Evolutionary conservation across 805 yeast genomes (phyloP).

Genomic region (Suhomyces prunicola): DNA sequence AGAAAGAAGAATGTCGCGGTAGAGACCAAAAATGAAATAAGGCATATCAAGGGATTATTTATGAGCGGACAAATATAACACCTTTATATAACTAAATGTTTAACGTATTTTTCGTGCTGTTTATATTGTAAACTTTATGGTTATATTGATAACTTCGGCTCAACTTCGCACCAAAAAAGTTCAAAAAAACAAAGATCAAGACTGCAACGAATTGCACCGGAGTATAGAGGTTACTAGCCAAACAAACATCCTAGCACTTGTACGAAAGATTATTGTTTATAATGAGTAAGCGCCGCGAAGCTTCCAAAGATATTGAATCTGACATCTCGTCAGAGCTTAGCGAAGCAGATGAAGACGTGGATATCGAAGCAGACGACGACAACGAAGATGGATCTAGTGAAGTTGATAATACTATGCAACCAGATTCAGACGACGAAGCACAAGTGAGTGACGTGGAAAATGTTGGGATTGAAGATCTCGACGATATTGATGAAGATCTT

Average conservation of each 20-base stretch:
- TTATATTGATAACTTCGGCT: background rate
- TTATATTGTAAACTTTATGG: background rate
- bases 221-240: background rate
- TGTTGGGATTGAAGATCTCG: slow-evolving; percentile 32
- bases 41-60: slow-evolving; percentile 41
- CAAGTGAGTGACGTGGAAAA: slow-evolving; percentile 30
- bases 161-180: background rate
- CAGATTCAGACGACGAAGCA: slow-evolving; percentile 11
- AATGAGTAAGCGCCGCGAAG: slow-evolving; percentile 1
- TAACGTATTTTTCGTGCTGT: background rate
- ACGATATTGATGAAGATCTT: slow-evolving; percentile 36
- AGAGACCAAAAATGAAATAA: slow-evolving; percentile 36
- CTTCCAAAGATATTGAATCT: background rate
- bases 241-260: too few species aligned
- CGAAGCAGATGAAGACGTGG: slow-evolving; percentile 17
- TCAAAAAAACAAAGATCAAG: background rate
- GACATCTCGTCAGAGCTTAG: slow-evolving; percentile 11
- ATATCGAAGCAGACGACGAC: slow-evolving; percentile 14
- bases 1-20: slow-evolving; percentile 28
- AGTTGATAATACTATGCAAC: slow-evolving; percentile 11
- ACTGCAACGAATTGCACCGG: background rate
- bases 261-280: background rate
- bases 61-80: slow-evolving; percentile 40
- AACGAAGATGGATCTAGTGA: slow-evolving; percentile 4
- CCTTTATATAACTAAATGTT: too few species aligned